Conservation (phyloP, 129 eudicot genomes). For the Pseudognaphalium luteoalbum region DNA sequence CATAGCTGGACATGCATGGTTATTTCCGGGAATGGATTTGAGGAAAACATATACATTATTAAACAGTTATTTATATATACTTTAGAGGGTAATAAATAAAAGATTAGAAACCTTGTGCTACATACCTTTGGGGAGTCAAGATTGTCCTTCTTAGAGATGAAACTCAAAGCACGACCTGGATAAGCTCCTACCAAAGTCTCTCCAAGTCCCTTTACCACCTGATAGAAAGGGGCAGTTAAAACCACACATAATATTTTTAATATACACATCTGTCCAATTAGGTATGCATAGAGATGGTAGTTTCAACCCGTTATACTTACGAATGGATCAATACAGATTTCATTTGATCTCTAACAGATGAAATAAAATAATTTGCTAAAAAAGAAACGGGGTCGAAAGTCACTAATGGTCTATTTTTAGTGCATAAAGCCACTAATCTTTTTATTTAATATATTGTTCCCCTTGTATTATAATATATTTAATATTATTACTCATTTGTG, state of each 20-base stretch:
- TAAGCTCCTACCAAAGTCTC: conserved; percentile 88
- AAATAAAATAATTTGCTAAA: neutral
- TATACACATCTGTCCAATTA: neutral
- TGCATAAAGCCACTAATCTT: neutral
- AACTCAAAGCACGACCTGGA: conserved; percentile 89
- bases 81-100: neutral
- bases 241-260: neutral
- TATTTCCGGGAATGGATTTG: neutral
- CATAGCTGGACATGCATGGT: conserved; percentile 5
- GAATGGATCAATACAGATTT: neutral
- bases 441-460: neutral
- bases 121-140: conserved; percentile 80
- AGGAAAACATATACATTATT: conserved; percentile 6
- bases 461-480: too few species aligned
- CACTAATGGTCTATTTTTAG: neutral
- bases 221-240: neutral
- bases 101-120: neutral
- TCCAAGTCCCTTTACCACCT: conserved; percentile 98
- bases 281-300: neutral
- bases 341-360: neutral
- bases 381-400: neutral
- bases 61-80: neutral
- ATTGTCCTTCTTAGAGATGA: conserved; percentile 65
- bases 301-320: neutral
- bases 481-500: too few species aligned